Base-by-base conservation (phyloP, 169 alveolate species). In the Blepharisma undulans region DNA sequence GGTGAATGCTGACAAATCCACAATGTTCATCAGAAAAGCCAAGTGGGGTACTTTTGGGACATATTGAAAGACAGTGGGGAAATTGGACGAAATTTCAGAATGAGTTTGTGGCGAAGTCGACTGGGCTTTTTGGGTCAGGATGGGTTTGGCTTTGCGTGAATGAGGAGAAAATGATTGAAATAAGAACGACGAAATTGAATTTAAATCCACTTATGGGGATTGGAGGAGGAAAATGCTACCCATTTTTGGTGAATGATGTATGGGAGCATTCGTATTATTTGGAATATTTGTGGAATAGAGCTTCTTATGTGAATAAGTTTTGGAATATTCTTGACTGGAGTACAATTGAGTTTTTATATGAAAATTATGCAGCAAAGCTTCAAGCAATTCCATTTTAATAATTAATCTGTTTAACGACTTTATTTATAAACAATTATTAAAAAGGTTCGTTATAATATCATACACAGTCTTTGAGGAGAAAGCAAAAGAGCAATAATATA, bases 201-300 rank as follows among this genome's bases (percentile, higher is more conserved):
- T 99, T 98, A n/a, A 94, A 97, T 61, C 99, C 99, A 60, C 94
- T 98, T 81, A 94, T 93, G 77, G 96, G 95, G 74, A 97, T 95
- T 84, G 90, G 96, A 25, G 99, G 98, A 34, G 90, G 96, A 29
- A 74, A 22, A 48, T 86, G 91, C 36, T 71, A 86, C 91, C 99
- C 99, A 6, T 92, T 98, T 33, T 91, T 98, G 84, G 98, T 97
- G 33, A 96, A 98, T 91, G 99, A 99, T 94, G 98, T 98, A 29
- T 99, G 99, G 99, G 99, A 98, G 90, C 99, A 99, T 92, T 99
- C 99, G 30, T 99, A 98, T 96, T 82, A 98, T 94, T 92, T 98
- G 79, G 99, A 99, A 92, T 98, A 98, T 95, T 94, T 98, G 92
- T 97, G 79, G 79, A 27, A 72, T 72, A 72, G 10, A 72, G 7